Conservation (phyloP, 1,284 basidiomycete species). For the Calocybe gambosa region DNA sequence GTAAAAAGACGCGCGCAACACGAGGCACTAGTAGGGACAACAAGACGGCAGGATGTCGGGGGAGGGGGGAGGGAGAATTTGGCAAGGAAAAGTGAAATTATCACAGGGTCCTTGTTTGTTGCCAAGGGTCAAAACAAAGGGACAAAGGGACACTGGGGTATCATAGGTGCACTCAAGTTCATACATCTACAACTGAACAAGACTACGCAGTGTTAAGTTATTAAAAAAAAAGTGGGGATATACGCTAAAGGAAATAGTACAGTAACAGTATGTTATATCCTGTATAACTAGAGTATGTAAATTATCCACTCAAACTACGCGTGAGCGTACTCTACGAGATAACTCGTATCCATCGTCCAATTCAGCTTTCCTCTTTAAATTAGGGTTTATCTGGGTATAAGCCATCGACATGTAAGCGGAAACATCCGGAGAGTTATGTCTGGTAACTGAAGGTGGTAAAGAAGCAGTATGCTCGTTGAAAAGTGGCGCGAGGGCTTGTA, state of each 20-base stretch:
- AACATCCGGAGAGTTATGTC: neutral
- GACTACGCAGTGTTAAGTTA: neutral
- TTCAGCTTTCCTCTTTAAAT: neutral
- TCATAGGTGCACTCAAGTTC: no score
- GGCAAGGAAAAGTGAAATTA: neutral
- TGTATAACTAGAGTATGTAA: neutral
- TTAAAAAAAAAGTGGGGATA: neutral
- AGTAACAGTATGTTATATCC: neutral
- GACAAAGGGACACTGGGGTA: no score
- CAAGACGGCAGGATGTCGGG: neutral
- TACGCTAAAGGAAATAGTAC: neutral
- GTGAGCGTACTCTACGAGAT: neutral
- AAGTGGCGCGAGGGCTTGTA: neutral
- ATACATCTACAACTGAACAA: neutral
- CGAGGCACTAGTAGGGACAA: neutral
- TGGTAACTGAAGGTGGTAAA: neutral
- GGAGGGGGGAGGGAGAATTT: neutral
- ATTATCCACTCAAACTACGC: neutral
- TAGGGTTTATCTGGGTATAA: neutral
- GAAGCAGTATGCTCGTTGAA: neutral
- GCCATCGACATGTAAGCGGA: neutral
- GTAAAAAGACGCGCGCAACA: slow-evolving; percentile 7
- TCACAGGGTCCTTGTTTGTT: neutral
- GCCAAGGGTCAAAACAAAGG: no score
- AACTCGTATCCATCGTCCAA: neutral